Evolutionary conservation across 805 yeast genomes (phyloP).

Genomic region (Vanderwaltozyma tropicalis): DNA sequence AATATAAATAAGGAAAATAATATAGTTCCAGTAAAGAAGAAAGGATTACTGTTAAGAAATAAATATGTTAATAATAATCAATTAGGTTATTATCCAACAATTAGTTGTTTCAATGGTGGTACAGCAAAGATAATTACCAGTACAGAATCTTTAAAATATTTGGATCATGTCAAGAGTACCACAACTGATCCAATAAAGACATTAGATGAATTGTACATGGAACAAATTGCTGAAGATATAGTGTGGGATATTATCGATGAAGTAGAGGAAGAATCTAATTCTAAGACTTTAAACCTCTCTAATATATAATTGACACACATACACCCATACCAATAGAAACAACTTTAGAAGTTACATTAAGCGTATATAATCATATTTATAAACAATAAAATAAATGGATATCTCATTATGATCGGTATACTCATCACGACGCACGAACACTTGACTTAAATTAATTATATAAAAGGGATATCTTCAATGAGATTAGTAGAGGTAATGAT

Average conservation of each 20-base stretch:
- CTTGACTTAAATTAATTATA: no score
- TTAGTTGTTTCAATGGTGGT: constrained; percentile 75
- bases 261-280: constrained; percentile 42
- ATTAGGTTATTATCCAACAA: constrained; percentile 85
- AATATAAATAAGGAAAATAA: constrained; percentile 5
- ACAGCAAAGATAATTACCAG: constrained; percentile 61
- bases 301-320: no score
- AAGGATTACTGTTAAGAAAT: constrained; percentile 20
- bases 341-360: no score
- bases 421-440: background rate
- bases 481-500: no score
- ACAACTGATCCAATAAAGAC: constrained; percentile 33
- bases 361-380: no score
- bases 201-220: constrained; percentile 51
- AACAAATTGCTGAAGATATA: constrained; percentile 68
- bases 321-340: no score
- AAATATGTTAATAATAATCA: constrained; percentile 64
- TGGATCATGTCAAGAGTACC: constrained; percentile 8
- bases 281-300: no score
- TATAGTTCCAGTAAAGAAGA: constrained; percentile 13
- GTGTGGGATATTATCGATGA: constrained; percentile 82
- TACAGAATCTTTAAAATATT: constrained; percentile 40
- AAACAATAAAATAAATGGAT: no score
- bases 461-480: background rate
- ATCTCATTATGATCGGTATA: no score